Percentiles rank a stretch among this genome's conserved stretches.
These are phyloP conservation scores for Podila verticillata DNA, from an alignment of 192 early-diverging fungal genomes.

Conservation along the genomic window DNA sequence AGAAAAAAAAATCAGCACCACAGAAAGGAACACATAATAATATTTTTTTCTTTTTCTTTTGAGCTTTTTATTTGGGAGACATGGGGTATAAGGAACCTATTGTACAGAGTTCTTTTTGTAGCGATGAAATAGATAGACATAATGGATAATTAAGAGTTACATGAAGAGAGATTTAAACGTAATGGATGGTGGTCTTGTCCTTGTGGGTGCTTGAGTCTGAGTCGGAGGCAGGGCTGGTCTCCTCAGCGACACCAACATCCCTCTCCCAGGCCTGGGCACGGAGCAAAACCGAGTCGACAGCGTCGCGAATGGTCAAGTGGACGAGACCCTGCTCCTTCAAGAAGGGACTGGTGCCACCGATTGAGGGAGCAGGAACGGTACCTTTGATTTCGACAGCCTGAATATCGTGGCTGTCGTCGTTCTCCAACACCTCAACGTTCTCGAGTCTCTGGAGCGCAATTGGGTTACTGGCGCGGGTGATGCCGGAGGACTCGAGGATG, in stretches of 20 bases:
- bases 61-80: no score
- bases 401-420: neutral
- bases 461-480: conserved; percentile 35
- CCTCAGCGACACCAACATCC: neutral
- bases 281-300: conserved; percentile 37
- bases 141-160: neutral
- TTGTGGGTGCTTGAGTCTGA: conserved; percentile 16
- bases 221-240: neutral
- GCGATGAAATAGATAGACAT: neutral
- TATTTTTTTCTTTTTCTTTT: no score
- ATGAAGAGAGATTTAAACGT: conserved; percentile 19
- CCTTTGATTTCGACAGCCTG: neutral
- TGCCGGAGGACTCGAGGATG: conserved; percentile 37
- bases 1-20: no score
- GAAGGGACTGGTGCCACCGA: conserved; percentile 28
- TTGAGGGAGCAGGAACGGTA: conserved; percentile 1
- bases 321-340: conserved; percentile 50
- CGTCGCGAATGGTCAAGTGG: conserved; percentile 49
- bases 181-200: conserved; percentile 27
- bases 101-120: no score
- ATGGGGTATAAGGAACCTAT: no score
- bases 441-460: conserved; percentile 26
- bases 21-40: no score
- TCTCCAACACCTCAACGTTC: conserved; percentile 35
- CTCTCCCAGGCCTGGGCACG: conserved; percentile 30